phyloP scores from a whole-genome alignment of 768 basidiomycete species.

The Rhizopogon salebrosus region DNA sequence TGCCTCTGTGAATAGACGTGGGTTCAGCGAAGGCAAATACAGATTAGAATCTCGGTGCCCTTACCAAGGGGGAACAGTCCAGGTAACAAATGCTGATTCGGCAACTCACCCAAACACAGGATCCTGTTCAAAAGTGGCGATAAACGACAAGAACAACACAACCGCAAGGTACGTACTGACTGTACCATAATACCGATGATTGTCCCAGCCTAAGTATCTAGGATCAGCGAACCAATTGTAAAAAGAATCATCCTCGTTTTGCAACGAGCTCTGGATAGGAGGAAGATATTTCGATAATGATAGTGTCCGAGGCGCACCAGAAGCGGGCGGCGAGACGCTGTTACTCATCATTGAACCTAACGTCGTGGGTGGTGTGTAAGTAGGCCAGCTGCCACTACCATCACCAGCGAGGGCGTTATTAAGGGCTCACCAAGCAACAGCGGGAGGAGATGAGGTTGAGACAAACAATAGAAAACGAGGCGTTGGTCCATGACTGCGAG shows the following conservation, averaged over 20 bases:
- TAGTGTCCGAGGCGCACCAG: conserved; percentile 15
- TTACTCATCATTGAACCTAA: conserved; percentile 41
- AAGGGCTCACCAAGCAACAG: conserved; percentile 42
- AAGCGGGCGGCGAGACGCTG: conserved; percentile 26
- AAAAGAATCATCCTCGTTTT: conserved; percentile 35
- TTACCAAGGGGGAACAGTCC: too few relatives aligned
- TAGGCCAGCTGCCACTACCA: conserved; percentile 49
- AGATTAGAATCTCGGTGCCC: too few relatives aligned
- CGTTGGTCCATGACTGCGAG: conserved; percentile 1
- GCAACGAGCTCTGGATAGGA: conserved; percentile 15
- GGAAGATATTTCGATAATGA: conserved; percentile 2
- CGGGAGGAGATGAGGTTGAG: conserved; percentile 41
- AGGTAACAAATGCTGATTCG: too few relatives aligned
- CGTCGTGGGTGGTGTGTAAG: conserved; percentile 61
- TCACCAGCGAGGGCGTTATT: conserved; percentile 47
- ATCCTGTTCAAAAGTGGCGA: too few relatives aligned
- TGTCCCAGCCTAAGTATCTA: too few relatives aligned
- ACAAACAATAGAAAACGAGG: conserved; percentile 23
- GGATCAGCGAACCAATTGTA: conserved; percentile 37
- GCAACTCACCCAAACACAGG: too few relatives aligned
- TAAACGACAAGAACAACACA: too few relatives aligned
- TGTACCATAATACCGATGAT: too few relatives aligned
- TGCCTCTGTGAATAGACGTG: too few relatives aligned
- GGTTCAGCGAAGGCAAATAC: too few relatives aligned
- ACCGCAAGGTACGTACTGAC: too few relatives aligned